Base-by-base conservation (phyloP, 192 early-diverging fungal genomes). In the Bifiguratus adelaidae region DNA sequence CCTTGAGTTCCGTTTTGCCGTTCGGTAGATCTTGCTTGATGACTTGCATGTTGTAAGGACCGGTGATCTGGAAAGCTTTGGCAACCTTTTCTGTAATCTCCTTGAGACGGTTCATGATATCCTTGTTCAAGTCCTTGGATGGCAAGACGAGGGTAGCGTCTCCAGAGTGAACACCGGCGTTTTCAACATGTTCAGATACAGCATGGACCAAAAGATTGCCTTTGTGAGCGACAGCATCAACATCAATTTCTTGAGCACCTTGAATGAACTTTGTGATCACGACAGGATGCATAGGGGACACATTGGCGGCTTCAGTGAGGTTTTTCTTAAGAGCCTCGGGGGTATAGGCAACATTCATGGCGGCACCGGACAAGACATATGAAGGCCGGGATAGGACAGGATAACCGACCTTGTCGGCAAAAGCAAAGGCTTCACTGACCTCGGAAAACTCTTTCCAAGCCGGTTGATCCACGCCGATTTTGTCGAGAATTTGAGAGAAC, bases 21-120 rank as follows among this genome's bases (percentile, higher is more conserved):
- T 55, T 38, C 4, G 60, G 62, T 47, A 53, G 38, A 24, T 64
- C 61, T 52, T 72, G 70, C 54, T 73, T 70, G 57, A 98, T 95
- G 47, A 98, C 71, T 68, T 98, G 95, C 86, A 98, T 98, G 69
- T 98, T 98, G 86, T 85, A 98, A 2, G 95, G 92, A 7, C 95
- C 92, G n/a, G 92, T 92, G 65, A 96, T 92, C 44, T 85, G 76
- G 63, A 98, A 92, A 3, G 88, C 90, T 26, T 71, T 66, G 15
- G 88, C 92, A 15, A 98, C 81, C 68, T 92, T 86, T 44, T 81
- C 76, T 15, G 92, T 86, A 53, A 93, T 84, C 2, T 59, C 68
- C 64, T 85, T 83, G 53, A 89, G 64, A 29, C 74, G 68, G 41
- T 48, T 23, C 73, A 81, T 70, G 4, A 77, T 80, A 0, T 50